Evolutionary conservation across 768 basidiomycete species (phyloP).

Genomic region (Tylopilus sp.): DNA sequence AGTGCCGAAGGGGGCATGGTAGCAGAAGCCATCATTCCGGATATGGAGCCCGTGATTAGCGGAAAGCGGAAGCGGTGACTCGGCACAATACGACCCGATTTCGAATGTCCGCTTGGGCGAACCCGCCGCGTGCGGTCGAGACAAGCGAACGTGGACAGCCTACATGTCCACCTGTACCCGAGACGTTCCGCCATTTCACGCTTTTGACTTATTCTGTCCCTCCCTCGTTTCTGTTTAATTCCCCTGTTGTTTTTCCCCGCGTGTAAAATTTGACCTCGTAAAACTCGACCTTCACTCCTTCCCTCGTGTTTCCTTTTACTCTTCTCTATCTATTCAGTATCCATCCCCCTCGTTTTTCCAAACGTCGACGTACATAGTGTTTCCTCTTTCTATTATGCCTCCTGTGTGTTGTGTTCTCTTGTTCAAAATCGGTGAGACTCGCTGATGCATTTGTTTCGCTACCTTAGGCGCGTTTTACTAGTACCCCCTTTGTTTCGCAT

Average conservation of each 20-base stretch:
- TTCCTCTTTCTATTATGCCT: too few species aligned
- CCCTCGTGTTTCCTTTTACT: neutral
- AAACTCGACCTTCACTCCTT: neutral
- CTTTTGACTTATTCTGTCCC: neutral
- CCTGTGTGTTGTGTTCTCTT: too few species aligned
- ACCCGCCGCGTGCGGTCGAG: too few species aligned
- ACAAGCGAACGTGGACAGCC: too few species aligned
- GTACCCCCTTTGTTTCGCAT: too few species aligned
- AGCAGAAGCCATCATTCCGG: neutral
- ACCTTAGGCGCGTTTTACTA: too few species aligned
- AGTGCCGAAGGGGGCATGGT: constrained; percentile 15
- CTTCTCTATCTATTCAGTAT: neutral
- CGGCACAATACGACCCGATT: too few species aligned
- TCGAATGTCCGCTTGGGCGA: neutral
- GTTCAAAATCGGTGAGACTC: too few species aligned
- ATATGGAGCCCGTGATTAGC: constrained; percentile 14
- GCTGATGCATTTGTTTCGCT: too few species aligned
- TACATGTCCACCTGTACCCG: too few species aligned
- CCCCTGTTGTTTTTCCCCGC: too few species aligned
- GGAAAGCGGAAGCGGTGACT: constrained; percentile 27
- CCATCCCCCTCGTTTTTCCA: neutral
- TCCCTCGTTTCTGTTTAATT: neutral
- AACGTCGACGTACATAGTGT: too few species aligned
- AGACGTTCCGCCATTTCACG: neutral
- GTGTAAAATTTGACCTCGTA: neutral